Evolutionary conservation across 805 yeast species (phyloP).

Genomic region (Scheffersomyces lignosus): DNA sequence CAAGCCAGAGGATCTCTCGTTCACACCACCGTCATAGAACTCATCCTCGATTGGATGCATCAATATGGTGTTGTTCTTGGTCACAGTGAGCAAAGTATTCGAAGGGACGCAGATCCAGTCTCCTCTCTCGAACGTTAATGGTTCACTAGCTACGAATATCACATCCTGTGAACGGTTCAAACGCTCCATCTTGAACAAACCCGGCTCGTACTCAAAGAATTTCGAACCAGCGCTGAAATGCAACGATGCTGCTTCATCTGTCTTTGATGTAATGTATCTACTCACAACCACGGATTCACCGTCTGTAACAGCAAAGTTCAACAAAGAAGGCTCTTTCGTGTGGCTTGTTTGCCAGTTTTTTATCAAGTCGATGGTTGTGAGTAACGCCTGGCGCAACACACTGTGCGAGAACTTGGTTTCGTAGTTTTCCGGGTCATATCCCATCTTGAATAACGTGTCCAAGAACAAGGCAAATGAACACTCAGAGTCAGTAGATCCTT

Average conservation of each 20-base stretch:
- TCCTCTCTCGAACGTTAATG: constrained; percentile 91
- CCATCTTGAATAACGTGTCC: constrained; percentile 73
- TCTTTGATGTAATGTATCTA: constrained; percentile 82
- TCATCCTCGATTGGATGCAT: constrained; percentile 92
- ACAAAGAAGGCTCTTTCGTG: constrained; percentile 66
- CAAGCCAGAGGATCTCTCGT: constrained; percentile 68
- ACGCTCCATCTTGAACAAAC: constrained; percentile 92
- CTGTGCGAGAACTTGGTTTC: constrained; percentile 47
- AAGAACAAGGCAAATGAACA: constrained; percentile 89
- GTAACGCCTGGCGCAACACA: constrained; percentile 64
- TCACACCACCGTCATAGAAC: constrained; percentile 72
- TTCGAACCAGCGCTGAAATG: constrained; percentile 93
- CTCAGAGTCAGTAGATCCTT: constrained; percentile 95
- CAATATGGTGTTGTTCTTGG: constrained; percentile 75
- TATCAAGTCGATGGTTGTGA: constrained; percentile 70
- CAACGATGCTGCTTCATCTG: constrained; percentile 94
- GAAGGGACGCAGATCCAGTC: constrained; percentile 98
- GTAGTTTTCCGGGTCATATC: constrained; percentile 60
- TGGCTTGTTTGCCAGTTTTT: constrained; percentile 77
- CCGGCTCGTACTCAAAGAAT: constrained; percentile 87
- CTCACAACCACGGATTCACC: constrained; percentile 84
- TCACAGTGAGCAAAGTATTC: constrained; percentile 79
- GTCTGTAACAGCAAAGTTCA: constrained; percentile 94
- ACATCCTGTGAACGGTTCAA: constrained; percentile 90
- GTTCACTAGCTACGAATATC: constrained; percentile 96